These are phyloP conservation scores for Fomes fomentarius DNA, from an alignment of 1,284 basidiomycete species.

Conservation along the genomic window DNA sequence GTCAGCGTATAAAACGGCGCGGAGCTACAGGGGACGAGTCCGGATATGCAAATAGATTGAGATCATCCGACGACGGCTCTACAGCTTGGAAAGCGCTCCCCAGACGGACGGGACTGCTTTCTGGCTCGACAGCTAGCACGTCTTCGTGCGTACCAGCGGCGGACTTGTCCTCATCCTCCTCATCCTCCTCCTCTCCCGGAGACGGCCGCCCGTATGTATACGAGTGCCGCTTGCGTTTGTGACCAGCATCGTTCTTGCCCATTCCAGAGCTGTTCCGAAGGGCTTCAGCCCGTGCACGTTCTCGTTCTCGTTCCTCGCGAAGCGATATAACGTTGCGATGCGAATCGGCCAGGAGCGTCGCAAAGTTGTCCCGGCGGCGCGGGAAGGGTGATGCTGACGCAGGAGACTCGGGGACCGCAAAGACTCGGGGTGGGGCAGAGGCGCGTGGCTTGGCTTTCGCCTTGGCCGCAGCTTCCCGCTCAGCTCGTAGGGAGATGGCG, in stretches of 20 bases:
- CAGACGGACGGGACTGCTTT: conserved; percentile 22
- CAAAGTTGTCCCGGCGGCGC: conserved; percentile 33
- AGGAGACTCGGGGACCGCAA: background rate
- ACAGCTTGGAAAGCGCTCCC: conserved; percentile 16
- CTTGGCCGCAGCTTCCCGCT: conserved; percentile 29
- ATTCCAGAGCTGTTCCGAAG: background rate
- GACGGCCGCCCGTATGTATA: background rate
- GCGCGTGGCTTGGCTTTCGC: conserved; percentile 5
- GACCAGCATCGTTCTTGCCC: background rate
- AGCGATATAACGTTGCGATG: conserved; percentile 40
- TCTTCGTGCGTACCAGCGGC: no score
- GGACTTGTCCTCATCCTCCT: no score
- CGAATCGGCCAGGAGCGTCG: conserved; percentile 49
- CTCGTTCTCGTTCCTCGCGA: conserved; percentile 17
- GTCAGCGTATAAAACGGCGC: background rate
- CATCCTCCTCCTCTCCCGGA: conserved; percentile 3
- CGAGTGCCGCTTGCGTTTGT: conserved; percentile 5
- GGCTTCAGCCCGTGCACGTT: conserved; percentile 1
- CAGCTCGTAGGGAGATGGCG: conserved; percentile 37
- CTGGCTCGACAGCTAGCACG: conserved; percentile 5
- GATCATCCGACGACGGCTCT: conserved; percentile 53
- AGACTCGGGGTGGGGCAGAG: conserved; percentile 2
- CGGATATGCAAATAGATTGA: conserved; percentile 51
- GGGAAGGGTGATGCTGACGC: conserved; percentile 1
- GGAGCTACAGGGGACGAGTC: conserved; percentile 23